Base-by-base conservation (phyloP, 1,139 yeast genomes). In the Debaryomyces psychrophilus region DNA sequence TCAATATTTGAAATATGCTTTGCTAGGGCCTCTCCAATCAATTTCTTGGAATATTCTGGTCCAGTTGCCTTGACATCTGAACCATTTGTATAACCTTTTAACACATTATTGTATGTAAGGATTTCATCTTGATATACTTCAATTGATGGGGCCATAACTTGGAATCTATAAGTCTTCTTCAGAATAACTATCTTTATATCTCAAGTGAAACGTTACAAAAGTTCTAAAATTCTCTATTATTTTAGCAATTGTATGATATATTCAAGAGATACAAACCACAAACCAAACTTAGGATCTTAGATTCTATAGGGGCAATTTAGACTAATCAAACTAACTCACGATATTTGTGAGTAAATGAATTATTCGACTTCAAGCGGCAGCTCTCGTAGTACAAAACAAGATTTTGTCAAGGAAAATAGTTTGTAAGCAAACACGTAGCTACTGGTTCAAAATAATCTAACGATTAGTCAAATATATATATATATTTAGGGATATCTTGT, bases 1-100 rank as follows among this genome's bases (percentile, higher is more conserved):
- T 87, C 83, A 54, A 87, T 73, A 2, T 59, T 50, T 6, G 64
- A 56, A 46, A 83, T 68, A 44, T 75, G 77, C n/a, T 64, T 50
- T 35, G 64, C 54, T 49, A 84, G 61, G 2, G 83, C 78, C 1
- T 67, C 50, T 17, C 70, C 72, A 44, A 81, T 68, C 44, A 66
- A 45, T 8, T 50, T 20, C 25, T 51, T 44, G 22, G 44, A 37
- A 20, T 23, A 20, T 17, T 8, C 17, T 9, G 26, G 11, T 31
- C 34, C 41, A 20, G 12, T 14, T 15, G 26, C 15, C 5, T 27
- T 26, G 3, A 12, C 34, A 28, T 8, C 17, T 28, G 40, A 11
- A 5, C 27, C 14, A 8, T 40, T 33, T 4, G 18, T 14, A 25
- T 31, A 35, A 38, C 42, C 49, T 23, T 33, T 42, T 36, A 14